Evolutionary conservation across 371 early-diverging fungal genomes (phyloP).

Genomic region (Mortierella sp.): DNA sequence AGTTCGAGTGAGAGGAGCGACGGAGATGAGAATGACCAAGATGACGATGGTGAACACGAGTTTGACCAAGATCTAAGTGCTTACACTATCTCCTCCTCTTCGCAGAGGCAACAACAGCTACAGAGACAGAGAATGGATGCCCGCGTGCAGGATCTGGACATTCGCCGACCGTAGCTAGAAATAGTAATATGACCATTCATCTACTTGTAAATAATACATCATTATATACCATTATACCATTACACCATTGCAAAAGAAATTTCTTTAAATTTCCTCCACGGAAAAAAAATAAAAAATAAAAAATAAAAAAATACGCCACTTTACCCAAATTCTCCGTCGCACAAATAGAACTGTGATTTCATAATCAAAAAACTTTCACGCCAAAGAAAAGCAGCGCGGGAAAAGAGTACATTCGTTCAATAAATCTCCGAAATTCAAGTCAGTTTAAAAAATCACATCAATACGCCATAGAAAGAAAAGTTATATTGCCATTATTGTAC

Average conservation of each 20-base stretch:
- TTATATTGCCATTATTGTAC: too few relatives aligned
- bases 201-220: too few relatives aligned
- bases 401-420: too few relatives aligned
- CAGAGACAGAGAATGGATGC: constrained; percentile 6
- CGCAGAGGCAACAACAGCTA: constrained; percentile 4
- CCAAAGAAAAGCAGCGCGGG: too few relatives aligned
- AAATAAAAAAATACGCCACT: too few relatives aligned
- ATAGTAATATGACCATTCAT: not conserved
- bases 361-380: too few relatives aligned
- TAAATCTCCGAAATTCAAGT: not conserved
- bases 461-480: too few relatives aligned
- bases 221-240: too few relatives aligned
- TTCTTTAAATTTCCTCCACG: not conserved
- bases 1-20: not conserved
- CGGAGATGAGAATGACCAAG: constrained; percentile 13
- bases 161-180: constrained; percentile 2
- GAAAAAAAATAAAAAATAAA: not conserved
- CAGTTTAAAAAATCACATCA: too few relatives aligned
- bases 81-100: not conserved
- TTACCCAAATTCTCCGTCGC: too few relatives aligned
- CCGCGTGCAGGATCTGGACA: constrained; percentile 17
- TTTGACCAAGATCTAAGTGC: constrained; percentile 1
- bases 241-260: not conserved
- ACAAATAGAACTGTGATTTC: too few relatives aligned
- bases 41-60: constrained; percentile 11